Evolutionary conservation across 306 rosid species (phyloP), one percentile per base, ranked within the genome.

Genomic region (Elaeagnus macrophylla): DNA sequence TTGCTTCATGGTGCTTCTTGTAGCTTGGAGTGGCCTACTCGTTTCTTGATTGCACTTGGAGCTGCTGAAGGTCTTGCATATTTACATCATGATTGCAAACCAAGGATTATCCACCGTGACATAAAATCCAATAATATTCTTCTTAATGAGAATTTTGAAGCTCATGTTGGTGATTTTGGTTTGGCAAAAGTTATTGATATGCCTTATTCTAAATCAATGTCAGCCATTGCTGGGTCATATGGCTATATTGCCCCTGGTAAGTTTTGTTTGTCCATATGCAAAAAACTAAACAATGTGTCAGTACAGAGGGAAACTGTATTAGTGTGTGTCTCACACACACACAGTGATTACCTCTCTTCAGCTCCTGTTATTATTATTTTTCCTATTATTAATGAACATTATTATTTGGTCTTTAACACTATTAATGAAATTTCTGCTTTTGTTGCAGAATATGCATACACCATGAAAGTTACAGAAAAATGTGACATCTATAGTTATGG

Each of bases 201-300:
- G 99, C 96, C 96, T 13, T 89, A 82, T 57, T 93, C 99, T 14
- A 93, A 93, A 62, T 84, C 99, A 38, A 85, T 84, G 96, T 87
- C 99, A 54, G 96, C 95, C 10, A 94, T 93, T 70, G 99, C 99
- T 38, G 99, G 99, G 49, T 93, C 99, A 9, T 93, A 93, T 71
- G 99, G 99, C 2, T 93, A 93, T 65, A 93, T 93, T 54, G 99
- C 99, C 67, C 99, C 99, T 36, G 99, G 96, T 93, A 78, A 67
- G 81, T 66, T 66, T 54, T 38, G 36, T 20, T 20, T 20, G 36
- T 61, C 32, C n/a, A n/a, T n/a, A 20, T 20, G 32, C 32, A 20
- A 20, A 20, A 20, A 20, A 1, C 32, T 20, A 1, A 20, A 20
- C 32, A 20, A 20, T 20, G 32, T 20, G 32, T 20, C 32, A 20